Conservation (phyloP, 2,329 filamentous ascomycete genomes). For the Colletotrichum shisoi region DNA sequence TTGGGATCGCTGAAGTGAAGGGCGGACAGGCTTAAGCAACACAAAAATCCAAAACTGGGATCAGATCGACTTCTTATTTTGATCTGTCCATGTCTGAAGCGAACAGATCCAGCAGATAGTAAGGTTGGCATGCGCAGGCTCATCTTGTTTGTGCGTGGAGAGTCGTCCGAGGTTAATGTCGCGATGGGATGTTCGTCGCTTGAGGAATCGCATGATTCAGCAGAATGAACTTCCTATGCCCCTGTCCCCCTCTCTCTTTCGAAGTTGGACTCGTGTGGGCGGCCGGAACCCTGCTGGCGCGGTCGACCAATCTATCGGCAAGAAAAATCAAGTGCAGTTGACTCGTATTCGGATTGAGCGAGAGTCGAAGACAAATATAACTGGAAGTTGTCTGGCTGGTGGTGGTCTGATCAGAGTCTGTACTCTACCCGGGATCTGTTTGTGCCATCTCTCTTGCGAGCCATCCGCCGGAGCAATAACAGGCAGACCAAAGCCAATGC, state of each 20-base stretch:
- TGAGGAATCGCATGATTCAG: slow-evolving; percentile 15
- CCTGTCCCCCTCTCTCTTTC: not conserved
- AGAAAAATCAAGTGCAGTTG: not conserved
- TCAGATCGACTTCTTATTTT: not conserved
- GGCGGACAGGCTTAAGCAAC: not conserved
- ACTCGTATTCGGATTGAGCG: slow-evolving; percentile 27
- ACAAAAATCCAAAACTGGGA: not conserved
- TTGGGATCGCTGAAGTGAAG: slow-evolving; percentile 5
- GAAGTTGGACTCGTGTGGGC: not conserved
- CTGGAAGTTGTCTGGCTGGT: too few relatives aligned
- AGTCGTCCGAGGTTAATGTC: slow-evolving; percentile 20
- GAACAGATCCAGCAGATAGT: not conserved
- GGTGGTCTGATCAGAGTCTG: slow-evolving; percentile 4
- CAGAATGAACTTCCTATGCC: not conserved
- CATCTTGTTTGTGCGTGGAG: not conserved
- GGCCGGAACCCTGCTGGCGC: not conserved
- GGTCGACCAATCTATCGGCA: not conserved
- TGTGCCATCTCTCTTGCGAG: slow-evolving; percentile 12
- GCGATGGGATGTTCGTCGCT: slow-evolving; percentile 9
- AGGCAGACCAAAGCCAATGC: not conserved
- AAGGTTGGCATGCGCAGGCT: not conserved
- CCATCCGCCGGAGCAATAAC: slow-evolving; percentile 1
- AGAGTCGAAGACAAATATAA: slow-evolving; percentile 10
- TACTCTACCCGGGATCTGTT: slow-evolving; percentile 17
- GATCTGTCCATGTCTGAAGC: not conserved